phyloP scores from a whole-genome alignment of 768 basidiomycete genomes.

The Boletus eberwhitei region DNA sequence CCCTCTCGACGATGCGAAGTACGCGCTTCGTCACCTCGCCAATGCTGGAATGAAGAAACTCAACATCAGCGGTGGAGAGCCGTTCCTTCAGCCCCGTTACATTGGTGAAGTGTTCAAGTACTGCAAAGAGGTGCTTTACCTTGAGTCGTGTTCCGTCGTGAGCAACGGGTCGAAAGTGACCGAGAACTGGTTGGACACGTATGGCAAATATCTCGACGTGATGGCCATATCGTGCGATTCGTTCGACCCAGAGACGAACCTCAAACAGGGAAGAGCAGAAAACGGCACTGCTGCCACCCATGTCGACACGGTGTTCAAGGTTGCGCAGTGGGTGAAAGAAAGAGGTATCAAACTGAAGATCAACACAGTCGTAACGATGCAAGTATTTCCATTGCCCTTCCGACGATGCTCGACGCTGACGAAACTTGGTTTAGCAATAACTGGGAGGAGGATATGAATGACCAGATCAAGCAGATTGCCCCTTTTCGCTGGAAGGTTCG shows the following conservation, averaged over 20 bases:
- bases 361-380: constrained; percentile 31
- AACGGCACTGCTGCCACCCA: constrained; percentile 26
- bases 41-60: constrained; percentile 34
- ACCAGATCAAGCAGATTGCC: constrained; percentile 24
- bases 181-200: constrained; percentile 35
- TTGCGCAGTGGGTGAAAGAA: constrained; percentile 30
- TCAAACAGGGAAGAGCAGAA: constrained; percentile 28
- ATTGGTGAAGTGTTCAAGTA: constrained; percentile 33
- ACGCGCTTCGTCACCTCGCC: constrained; percentile 28
- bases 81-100: constrained; percentile 31
- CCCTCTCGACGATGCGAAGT: constrained; percentile 30
- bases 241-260: constrained; percentile 33
- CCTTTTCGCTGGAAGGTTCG: constrained; percentile 37
- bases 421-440: constrained; percentile 23
- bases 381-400: neutral
- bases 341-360: constrained; percentile 34
- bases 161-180: constrained; percentile 35
- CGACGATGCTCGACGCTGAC: neutral
- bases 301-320: constrained; percentile 27
- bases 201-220: constrained; percentile 34
- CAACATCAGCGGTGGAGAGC: constrained; percentile 34
- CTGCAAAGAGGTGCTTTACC: constrained; percentile 31
- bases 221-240: constrained; percentile 38
- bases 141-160: constrained; percentile 30
- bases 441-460: constrained; percentile 36